phyloP scores from a whole-genome alignment of 306 rosid genomes.

The Boehmeria nivea region DNA sequence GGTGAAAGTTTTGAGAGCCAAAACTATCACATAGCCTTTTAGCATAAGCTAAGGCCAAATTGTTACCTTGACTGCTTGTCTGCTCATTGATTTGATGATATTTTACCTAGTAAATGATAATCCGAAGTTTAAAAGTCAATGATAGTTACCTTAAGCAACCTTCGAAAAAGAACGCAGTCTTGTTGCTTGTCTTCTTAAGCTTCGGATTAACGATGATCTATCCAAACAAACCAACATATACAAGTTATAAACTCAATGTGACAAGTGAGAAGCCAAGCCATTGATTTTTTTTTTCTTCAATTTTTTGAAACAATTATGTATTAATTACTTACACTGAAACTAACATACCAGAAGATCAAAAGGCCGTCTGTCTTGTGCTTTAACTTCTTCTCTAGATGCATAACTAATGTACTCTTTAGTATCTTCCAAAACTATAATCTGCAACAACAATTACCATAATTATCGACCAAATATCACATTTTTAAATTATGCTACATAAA shows the following conservation, averaged over 20 bases:
- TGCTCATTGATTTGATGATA: too few species aligned
- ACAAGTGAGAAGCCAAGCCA: too few species aligned
- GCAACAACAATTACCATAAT: constrained; percentile 13
- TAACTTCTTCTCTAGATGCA: constrained; percentile 59
- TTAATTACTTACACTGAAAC: background rate
- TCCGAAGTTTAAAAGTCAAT: background rate
- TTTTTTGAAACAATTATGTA: background rate
- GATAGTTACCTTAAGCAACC: constrained; percentile 77
- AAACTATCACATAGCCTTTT: too few species aligned
- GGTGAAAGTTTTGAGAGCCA: too few species aligned
- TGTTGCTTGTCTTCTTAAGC: constrained; percentile 69
- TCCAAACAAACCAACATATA: constrained; percentile 44
- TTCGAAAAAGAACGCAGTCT: constrained; percentile 79
- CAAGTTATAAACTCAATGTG: too few species aligned
- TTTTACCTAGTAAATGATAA: too few species aligned
- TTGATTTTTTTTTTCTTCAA: background rate
- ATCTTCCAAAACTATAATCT: constrained; percentile 93
- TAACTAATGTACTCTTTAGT: constrained; percentile 69
- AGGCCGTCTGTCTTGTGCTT: constrained; percentile 79
- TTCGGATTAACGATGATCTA: constrained; percentile 81
- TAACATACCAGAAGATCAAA: constrained; percentile 94
- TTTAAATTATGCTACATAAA: too few species aligned
- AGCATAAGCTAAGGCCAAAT: too few species aligned
- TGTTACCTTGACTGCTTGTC: too few species aligned
- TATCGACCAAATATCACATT: too few species aligned